Evolutionary conservation across 495 filamentous ascomycete genomes (phyloP), one percentile per base, ranked within the genome.

Genomic region (Penicillium paxilli): DNA sequence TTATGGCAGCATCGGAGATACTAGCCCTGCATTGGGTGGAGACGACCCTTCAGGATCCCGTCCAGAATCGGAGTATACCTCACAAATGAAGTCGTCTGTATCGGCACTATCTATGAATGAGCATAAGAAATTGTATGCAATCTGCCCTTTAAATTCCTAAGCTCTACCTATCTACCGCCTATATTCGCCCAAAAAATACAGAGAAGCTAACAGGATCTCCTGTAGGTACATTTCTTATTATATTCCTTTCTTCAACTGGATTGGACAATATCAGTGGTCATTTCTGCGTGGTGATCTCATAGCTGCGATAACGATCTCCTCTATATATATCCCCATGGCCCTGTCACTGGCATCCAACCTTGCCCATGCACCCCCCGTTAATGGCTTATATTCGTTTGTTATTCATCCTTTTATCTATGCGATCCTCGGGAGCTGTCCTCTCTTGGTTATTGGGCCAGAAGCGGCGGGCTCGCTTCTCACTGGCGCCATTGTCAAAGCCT

Each of bases 241-340:
- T 67, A 79, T 99, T 32, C 94, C 95, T 1, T 88, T 91, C 48
- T 72, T 96, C 54, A 88, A 86, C 50, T 99, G 94, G 94, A 84
- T 94, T 26, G 73, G 74, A 33, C 87, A 95, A 66, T 99, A 99
- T 64, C 83, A 73, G 54, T 88, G 82, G 84, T 81, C 81, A 5
- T 96, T 86, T 67, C 69, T 98, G 23, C 80, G 86, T 58, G 94
- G 95, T 25, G 94, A 99, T 72, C 76, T 97, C 25, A 77, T 92
- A 9, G 92, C 94, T 11, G 80, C 89, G 41, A 68, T 98, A 48
- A 97, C 94, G 2, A 86, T 99, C 72, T 91, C 93, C 1, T 96
- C 92, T 12, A 92, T 99, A 75, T 99, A 99, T 64, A 89, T 99
- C 32, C 94, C 94, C 22, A 97, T 99, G 93, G 87, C 93, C 0